Evolutionary conservation across 1,284 basidiomycete genomes (phyloP).

Genomic region (Apiotrichum mycotoxinovorans): DNA sequence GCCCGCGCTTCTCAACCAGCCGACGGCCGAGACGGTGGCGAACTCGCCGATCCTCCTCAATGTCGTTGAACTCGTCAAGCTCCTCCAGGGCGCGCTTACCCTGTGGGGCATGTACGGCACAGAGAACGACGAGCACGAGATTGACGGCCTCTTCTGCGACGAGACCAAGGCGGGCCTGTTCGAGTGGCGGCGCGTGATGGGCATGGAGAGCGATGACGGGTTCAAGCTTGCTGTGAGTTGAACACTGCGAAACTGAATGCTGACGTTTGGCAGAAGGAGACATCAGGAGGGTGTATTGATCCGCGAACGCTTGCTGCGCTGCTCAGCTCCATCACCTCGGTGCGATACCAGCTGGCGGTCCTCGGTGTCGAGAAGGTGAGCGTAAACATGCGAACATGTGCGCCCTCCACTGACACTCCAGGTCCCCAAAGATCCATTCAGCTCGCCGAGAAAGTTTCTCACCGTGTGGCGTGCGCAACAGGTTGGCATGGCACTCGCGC

Average conservation of each 20-base stretch:
- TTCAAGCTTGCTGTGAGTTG: constrained; percentile 39
- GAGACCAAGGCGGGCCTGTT: constrained; percentile 45
- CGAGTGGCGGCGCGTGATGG: constrained; percentile 40
- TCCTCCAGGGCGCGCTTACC: constrained; percentile 39
- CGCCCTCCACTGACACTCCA: constrained; percentile 4
- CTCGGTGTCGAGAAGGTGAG: constrained; percentile 34
- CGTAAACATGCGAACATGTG: constrained; percentile 2
- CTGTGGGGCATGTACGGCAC: constrained; percentile 39
- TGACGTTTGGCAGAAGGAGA: constrained; percentile 36
- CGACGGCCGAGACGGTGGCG: background rate
- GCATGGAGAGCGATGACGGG: constrained; percentile 44
- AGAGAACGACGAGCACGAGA: constrained; percentile 22
- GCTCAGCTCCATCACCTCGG: constrained; percentile 41
- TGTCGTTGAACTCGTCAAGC: constrained; percentile 40
- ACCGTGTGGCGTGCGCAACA: constrained; percentile 32
- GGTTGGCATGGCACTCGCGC: background rate
- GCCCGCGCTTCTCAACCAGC: background rate
- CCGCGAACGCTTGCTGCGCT: constrained; percentile 40
- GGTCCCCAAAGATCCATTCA: constrained; percentile 44
- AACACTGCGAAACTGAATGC: no score
- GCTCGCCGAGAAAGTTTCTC: constrained; percentile 32
- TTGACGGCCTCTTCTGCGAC: constrained; percentile 47
- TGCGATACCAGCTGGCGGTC: constrained; percentile 37
- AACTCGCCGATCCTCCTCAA: constrained; percentile 33
- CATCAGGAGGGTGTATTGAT: constrained; percentile 45